Evolutionary conservation across 176 grass and related monocot genomes (phyloP), one percentile per base, ranked within the genome.

Genomic region (Coix lacrymajobi): DNA sequence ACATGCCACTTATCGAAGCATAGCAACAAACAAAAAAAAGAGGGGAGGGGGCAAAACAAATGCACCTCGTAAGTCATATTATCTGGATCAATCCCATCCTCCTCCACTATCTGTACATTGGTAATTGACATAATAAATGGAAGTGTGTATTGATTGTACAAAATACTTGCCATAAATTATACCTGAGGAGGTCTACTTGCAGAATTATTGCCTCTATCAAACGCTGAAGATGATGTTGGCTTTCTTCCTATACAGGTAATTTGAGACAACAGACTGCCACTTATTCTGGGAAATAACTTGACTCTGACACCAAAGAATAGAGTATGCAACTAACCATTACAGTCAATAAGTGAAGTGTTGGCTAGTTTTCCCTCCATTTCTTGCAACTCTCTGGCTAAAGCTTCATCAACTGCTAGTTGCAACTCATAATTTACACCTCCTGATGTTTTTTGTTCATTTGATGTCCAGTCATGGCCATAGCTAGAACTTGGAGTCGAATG

Each of bases 61-160:
- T 79, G 0, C 36, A 98, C 96, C 96, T 98, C 96, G 41, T 95
- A 98, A 75, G 87, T 93, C 96, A 98, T 98, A 88, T 77, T 81
- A 75, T 98, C 96, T 78, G 84, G 89, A 77, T 98, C 93, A 29
- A 98, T 86, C 34, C 30, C 87, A 65, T 92, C 93, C 26, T 88
- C 84, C 32, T 46, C 81, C 84, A 77, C 69, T 71, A 84, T 89
- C 90, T 94, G 87, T 56, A 44, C 24, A 62, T 78, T 79, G 49
- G 14, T 37, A 19, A 19, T 60, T 62, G 48, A 51, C 36, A 73
- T 29, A 49, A 83, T 86, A 79, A 51, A 85, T 85, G 58, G 33
- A 87, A 66, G 58, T 41, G 46, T 16, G 28, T 19, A 61, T 32
- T 61, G 29, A 48, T 46, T 75, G 7, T 87, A 44, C 81, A 66